Evolutionary conservation across 192 early-diverging fungal genomes (phyloP), one percentile per base, ranked within the genome.

Genomic region (Oehlia diaphana): DNA sequence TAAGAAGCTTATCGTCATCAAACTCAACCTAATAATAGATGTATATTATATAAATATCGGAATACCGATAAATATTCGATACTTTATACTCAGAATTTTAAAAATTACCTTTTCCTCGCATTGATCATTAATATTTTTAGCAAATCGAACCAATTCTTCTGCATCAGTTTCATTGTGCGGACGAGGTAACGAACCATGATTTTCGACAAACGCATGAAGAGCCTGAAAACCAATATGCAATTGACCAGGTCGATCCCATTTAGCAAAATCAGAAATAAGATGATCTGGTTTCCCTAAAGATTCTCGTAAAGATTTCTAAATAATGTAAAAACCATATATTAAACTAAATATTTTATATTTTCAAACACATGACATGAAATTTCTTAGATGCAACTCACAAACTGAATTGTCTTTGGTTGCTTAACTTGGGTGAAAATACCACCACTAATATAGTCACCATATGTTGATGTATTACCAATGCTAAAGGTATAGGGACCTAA

Each of bases 351-450:
- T 66, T 33, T 65, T 33, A n/a, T 31, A 28, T n/a, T 31, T 66
- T 33, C n/a, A 35, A 5, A 74, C 2, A 63, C 9, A 63, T 47
- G 42, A 47, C 44, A 2, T 47, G 10, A 47, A 37, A 47, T 47
- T 47, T 47, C 19, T 21, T 58, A 58, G 53, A 7, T 58, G 7
- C 7, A 37, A 58, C 90, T 89, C 86, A 93, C 91, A 84, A 99
- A 99, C 64, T 89, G 87, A 42, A 95, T 73, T n/a, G 86, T 85
- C 79, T 93, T 94, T 16, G 97, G 96, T 87, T 91, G 86, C 89
- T 98, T 98, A 76, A 98, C 98, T 90, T 99, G 97, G 64, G 92
- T 93, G 89, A 97, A 99, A 69, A 96, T 85, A 42, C 98, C 98
- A 1, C 97, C 96, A 53, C 90, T 84, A 39, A 82, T 85, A 86